Percentiles rank a stretch among this genome's conserved stretches.
Conservation (phyloP, 768 basidiomycete genomes). For the Harrya chromipes region DNA sequence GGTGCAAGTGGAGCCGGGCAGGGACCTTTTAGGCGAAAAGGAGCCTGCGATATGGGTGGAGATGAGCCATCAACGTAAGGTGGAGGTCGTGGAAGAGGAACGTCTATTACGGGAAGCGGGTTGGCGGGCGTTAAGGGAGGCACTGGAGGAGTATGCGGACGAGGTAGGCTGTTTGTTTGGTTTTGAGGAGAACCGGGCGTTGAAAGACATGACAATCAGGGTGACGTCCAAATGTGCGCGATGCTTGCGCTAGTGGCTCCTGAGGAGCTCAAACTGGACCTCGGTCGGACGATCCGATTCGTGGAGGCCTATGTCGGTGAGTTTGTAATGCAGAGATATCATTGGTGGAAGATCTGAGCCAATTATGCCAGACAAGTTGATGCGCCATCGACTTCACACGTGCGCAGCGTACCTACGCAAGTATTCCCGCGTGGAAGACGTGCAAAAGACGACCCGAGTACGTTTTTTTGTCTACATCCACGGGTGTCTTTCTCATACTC, state of each 20-base stretch:
- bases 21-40: conserved; percentile 25
- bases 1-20: conserved; percentile 19
- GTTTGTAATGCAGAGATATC: conserved; percentile 12
- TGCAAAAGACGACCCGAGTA: conserved; percentile 56
- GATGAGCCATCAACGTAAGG: conserved; percentile 22
- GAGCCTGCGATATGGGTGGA: conserved; percentile 27
- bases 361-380: conserved; percentile 52
- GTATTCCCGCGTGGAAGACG: conserved; percentile 47
- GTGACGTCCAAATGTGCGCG: conserved; percentile 79
- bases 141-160: conserved; percentile 60
- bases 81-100: conserved; percentile 46
- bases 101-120: conserved; percentile 47
- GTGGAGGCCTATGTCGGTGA: conserved; percentile 73
- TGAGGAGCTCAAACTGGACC: conserved; percentile 51
- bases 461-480: not conserved
- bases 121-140: conserved; percentile 53
- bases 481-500: not conserved
- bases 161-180: conserved; percentile 39
- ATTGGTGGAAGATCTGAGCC: not conserved
- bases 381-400: conserved; percentile 56
- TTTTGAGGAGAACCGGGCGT: not conserved
- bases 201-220: conserved; percentile 39
- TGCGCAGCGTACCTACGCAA: conserved; percentile 78
- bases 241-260: conserved; percentile 63
- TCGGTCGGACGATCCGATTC: conserved; percentile 46